Percentiles rank a stretch among this genome's conserved stretches.
Conservation (phyloP, 164 flowering plant genomes). For the Dillenia suffruticosa region DNA sequence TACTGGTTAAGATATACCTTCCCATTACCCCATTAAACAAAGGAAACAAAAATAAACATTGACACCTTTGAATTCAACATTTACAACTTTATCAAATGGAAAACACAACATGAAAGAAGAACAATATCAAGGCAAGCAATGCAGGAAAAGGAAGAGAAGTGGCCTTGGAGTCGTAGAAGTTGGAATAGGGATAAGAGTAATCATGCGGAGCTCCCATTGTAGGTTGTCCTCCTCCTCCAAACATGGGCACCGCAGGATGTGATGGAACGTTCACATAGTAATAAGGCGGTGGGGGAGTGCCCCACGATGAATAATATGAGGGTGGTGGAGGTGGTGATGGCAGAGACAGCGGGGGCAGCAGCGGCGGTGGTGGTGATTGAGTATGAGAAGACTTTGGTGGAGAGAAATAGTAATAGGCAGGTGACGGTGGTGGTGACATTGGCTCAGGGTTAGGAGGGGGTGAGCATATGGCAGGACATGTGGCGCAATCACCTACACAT, state of each 20-base stretch:
- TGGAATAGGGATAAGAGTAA: conserved; percentile 29
- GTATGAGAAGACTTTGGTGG: conserved; percentile 8
- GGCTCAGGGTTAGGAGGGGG: conserved; percentile 24
- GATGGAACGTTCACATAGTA: conserved; percentile 5
- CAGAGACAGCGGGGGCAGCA: conserved; percentile 1
- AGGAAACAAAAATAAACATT: too few species aligned
- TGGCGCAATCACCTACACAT: conserved; percentile 34
- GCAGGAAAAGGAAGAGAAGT: conserved; percentile 9
- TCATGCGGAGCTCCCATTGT: neutral
- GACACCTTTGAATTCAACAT: neutral
- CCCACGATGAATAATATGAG: neutral
- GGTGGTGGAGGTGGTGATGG: conserved; percentile 9
- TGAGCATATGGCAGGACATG: conserved; percentile 33
- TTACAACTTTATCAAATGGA: neutral
- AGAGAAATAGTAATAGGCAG: neutral
- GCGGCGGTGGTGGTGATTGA: conserved; percentile 8
- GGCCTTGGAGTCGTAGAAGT: conserved; percentile 24
- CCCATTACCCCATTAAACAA: too few species aligned
- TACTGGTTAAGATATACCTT: too few species aligned
- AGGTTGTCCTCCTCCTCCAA: neutral
- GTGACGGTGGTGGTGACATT: conserved; percentile 3
- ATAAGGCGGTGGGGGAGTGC: conserved; percentile 19
- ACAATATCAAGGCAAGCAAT: neutral
- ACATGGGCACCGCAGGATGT: conserved; percentile 1
- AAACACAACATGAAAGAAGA: conserved; percentile 6